Evolutionary conservation across 2,329 filamentous ascomycete species (phyloP).

Genomic region (Colletotrichum tofieldiae): DNA sequence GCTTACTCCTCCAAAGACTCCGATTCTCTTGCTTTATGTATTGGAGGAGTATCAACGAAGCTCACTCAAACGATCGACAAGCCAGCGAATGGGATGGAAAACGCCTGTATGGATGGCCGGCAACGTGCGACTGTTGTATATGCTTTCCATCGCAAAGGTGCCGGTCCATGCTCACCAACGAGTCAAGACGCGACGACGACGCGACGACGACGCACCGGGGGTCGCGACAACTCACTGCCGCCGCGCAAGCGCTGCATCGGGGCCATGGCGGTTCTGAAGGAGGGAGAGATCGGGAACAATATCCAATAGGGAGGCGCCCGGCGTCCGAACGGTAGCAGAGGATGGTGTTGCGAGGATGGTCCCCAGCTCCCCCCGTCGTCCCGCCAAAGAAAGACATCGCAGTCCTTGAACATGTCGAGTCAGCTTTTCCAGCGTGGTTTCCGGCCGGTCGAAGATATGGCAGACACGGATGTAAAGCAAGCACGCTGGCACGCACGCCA

Average conservation of each 20-base stretch:
- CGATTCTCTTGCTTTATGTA: not conserved
- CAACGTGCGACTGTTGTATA: not conserved
- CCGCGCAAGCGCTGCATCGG: not conserved
- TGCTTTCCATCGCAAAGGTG: not conserved
- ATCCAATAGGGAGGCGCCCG: slow-evolving; percentile 28
- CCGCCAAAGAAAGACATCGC: no score
- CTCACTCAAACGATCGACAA: not conserved
- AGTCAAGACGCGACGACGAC: not conserved
- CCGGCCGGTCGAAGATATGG: not conserved
- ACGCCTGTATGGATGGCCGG: not conserved
- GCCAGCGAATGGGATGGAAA: no score
- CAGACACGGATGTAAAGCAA: no score
- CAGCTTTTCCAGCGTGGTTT: not conserved
- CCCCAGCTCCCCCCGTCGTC: not conserved
- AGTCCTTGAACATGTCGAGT: no score
- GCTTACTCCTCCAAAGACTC: not conserved
- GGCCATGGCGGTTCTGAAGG: not conserved
- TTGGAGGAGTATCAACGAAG: not conserved
- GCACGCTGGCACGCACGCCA: no score
- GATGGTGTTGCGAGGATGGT: not conserved
- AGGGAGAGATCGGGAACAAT: not conserved
- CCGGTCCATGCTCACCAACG: no score
- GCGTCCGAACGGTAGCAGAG: slow-evolving; percentile 22
- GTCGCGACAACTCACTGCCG: not conserved
- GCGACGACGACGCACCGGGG: no score